Base-by-base conservation (phyloP, 2,329 filamentous ascomycete species). In the Dothistroma pini region DNA sequence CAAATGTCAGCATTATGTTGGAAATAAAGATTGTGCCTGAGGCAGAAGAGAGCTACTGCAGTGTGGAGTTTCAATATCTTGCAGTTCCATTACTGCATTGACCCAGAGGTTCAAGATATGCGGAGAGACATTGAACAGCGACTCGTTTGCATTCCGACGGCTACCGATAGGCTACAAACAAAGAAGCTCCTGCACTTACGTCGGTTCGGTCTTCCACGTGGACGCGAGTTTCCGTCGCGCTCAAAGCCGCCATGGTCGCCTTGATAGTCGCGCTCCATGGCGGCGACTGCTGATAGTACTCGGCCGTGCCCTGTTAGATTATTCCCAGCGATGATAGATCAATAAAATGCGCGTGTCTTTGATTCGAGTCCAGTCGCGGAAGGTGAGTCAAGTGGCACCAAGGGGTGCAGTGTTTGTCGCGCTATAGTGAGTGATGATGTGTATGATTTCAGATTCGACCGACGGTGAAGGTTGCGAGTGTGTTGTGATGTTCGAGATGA, bases 211-310 rank as follows among this genome's bases (percentile, higher is more conserved):
- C 68, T 63, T n/a, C 68, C 67, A 49, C 67, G 66, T 12, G 63
- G 62, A 25, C 66, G 38, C 4, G 60, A 47, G 44, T 66, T 12
- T 1, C 51, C 51, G 25, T 53, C 51, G 31, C 51, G 63, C 32
- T 71, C 68, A 54, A 64, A 68, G 56, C 66, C 68, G 66, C 69
- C 68, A 68, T 70, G 67, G 44, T 67, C 62, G 31, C 51, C 51
- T 48, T 63, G 63, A 56, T 52, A 62, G 44, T 68, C 65, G 60
- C 67, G 63, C 58, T 71, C 69, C 69, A 71, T 71, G 63, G 61
- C 64, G 66, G 63, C 66, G 54, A 57, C 32, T 48, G 25, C 35
- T 49, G 49, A n/a, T 53, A 12, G 3, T 25, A 31, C 48, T 31
- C 48, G 48, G 25, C 21, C 48, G 22, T 16, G 29, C 19, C 2